A percentile compares a stretch with the other conserved stretches of the same genome.
These are phyloP conservation scores for Phalaenopsis equestris DNA, from an alignment of 106 monocot genomes.

Conservation along the genomic window DNA sequence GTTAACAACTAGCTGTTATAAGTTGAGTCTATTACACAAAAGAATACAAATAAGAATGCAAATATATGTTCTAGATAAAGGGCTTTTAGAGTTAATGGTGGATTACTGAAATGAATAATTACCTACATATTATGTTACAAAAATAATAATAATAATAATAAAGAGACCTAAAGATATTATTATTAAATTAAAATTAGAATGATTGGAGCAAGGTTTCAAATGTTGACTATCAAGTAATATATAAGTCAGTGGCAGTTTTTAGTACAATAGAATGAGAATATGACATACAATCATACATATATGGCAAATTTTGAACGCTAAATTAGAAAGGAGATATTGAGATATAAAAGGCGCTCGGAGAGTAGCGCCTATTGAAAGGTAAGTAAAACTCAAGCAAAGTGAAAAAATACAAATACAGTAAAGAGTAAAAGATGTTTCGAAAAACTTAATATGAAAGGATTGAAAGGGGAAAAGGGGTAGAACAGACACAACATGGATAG, in stretches of 20 bases:
- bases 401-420: not conserved
- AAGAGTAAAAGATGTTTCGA: not conserved
- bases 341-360: not conserved
- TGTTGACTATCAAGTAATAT: not conserved
- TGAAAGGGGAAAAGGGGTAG: not conserved
- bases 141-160: not conserved
- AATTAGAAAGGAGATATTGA: not conserved
- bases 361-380: not conserved
- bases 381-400: not conserved
- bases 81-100: not conserved
- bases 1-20: not conserved
- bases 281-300: not conserved
- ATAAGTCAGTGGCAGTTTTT: not conserved
- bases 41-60: not conserved
- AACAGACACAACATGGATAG: not conserved
- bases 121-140: not conserved
- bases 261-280: not conserved
- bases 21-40: not conserved
- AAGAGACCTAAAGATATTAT: not conserved
- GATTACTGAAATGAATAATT: not conserved
- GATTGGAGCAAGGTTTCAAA: not conserved
- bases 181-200: not conserved
- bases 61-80: not conserved
- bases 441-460: not conserved
- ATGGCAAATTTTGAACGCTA: not conserved